A percentile compares a stretch with the other conserved stretches of the same genome.
Conservation (phyloP, 2,329 filamentous ascomycete species). For the Fusarium caatingaense region DNA sequence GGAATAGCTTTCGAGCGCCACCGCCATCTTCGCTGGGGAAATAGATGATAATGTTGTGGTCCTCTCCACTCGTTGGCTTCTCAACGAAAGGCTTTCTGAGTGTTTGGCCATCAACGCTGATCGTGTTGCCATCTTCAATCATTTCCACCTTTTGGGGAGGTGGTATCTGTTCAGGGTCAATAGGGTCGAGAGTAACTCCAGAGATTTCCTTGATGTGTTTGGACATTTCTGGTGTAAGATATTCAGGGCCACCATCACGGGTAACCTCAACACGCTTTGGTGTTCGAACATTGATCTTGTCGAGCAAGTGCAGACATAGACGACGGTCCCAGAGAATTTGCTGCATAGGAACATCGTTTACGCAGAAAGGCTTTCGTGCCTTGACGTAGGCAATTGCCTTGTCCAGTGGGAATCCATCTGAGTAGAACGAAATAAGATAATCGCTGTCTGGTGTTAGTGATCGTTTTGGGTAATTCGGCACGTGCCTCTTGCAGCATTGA, state of each 20-base stretch:
- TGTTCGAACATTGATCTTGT: constrained; percentile 89
- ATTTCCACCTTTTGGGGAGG: constrained; percentile 81
- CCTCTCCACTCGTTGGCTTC: constrained; percentile 97
- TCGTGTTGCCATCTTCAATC: constrained; percentile 87
- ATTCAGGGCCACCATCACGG: constrained; percentile 86
- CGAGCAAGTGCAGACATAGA: constrained; percentile 86
- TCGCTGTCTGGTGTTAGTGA: constrained; percentile 64
- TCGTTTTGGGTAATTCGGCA: constrained; percentile 39
- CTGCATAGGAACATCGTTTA: constrained; percentile 98
- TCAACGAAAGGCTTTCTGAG: constrained; percentile 97
- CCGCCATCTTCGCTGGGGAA: constrained; percentile 89
- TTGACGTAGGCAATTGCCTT: constrained; percentile 97
- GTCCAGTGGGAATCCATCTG: constrained; percentile 94
- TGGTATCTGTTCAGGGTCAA: constrained; percentile 70
- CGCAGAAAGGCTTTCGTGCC: constrained; percentile 93
- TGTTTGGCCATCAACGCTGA: constrained; percentile 85
- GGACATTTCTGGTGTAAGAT: constrained; percentile 82
- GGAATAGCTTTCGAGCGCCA: constrained; percentile 90
- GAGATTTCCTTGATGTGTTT: constrained; percentile 84
- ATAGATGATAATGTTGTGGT: constrained; percentile 99
- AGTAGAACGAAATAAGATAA: constrained; percentile 98
- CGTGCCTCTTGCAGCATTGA: constrained; percentile 41
- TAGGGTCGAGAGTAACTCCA: constrained; percentile 78
- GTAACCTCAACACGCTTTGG: constrained; percentile 91
- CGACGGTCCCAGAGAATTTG: constrained; percentile 96